Evolutionary conservation across 2,329 filamentous ascomycete genomes (phyloP).

Genomic region (Bisporella sp.): DNA sequence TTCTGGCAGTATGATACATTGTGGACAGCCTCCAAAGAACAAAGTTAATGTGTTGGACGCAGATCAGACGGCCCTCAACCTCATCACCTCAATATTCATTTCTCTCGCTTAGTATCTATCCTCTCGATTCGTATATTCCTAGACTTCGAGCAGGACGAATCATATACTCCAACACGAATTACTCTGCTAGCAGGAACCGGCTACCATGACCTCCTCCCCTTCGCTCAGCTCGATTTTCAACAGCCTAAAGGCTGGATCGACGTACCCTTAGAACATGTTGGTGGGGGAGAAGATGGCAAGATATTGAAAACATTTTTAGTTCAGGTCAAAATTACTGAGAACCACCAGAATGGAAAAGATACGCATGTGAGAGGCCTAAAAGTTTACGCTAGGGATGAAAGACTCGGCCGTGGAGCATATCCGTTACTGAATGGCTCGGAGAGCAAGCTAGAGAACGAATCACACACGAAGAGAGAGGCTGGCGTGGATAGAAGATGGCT

Average conservation of each 20-base stretch:
- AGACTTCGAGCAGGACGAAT: conserved; percentile 89
- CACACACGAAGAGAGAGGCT: conserved; percentile 4
- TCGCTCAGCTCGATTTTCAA: conserved; percentile 70
- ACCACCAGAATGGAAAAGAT: conserved; percentile 98
- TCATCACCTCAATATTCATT: conserved; percentile 77
- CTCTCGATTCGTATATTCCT: conserved; percentile 75
- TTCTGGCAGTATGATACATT: conserved; percentile 68
- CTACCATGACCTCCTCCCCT: conserved; percentile 85
- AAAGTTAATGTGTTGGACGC: not conserved
- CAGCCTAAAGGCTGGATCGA: conserved; percentile 87
- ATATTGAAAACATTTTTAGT: conserved; percentile 84
- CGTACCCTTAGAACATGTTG: conserved; percentile 62
- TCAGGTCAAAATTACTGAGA: conserved; percentile 86
- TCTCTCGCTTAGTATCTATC: conserved; percentile 75
- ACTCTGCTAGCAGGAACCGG: conserved; percentile 83
- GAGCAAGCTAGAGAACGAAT: conserved; percentile 1
- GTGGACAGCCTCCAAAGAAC: not conserved
- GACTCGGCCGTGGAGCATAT: conserved; percentile 13
- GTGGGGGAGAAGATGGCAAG: conserved; percentile 51
- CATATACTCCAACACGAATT: conserved; percentile 93
- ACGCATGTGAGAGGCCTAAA: conserved; percentile 94
- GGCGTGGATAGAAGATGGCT: conserved; percentile 16
- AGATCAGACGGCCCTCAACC: conserved; percentile 80
- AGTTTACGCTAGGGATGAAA: conserved; percentile 53
- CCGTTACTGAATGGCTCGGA: conserved; percentile 7